A percentile compares a stretch with the other conserved stretches of the same genome.
Evolutionary conservation across 83 land plant species (phyloP).

Genomic region (Picea abies): DNA sequence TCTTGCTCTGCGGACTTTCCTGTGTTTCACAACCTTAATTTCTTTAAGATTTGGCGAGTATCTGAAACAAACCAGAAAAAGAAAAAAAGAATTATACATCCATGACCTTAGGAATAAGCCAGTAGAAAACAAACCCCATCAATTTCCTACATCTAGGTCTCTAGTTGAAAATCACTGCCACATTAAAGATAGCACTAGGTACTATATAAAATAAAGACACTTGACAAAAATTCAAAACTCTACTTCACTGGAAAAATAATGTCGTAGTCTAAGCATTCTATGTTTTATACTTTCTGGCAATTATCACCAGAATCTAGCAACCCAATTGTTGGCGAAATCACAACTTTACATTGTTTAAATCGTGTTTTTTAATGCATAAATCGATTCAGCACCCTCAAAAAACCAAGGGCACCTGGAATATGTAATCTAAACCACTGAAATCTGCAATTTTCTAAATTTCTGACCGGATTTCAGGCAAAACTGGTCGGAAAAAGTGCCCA

Average conservation of each 20-base stretch:
- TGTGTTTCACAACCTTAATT: slow-evolving; percentile 76
- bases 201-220: not conserved
- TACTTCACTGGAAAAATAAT: not conserved
- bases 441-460: too few species aligned
- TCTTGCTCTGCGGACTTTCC: slow-evolving; percentile 92
- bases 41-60: slow-evolving; percentile 22
- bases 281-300: too few species aligned
- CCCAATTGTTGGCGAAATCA: too few species aligned
- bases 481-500: too few species aligned
- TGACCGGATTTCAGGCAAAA: too few species aligned
- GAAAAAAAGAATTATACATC: not conserved
- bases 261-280: too few species aligned
- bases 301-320: too few species aligned
- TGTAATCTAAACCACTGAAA: too few species aligned
- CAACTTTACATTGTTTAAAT: too few species aligned
- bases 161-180: not conserved
- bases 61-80: slow-evolving; percentile 10
- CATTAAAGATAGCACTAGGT: not conserved
- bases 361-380: not conserved
- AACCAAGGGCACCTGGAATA: too few species aligned
- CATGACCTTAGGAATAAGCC: not conserved
- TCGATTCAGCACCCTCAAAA: not conserved
- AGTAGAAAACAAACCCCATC: not conserved
- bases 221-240: not conserved
- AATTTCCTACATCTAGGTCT: not conserved